A percentile compares a stretch with the other conserved stretches of the same genome.
These are phyloP conservation scores for Scedosporium minutisporum DNA, from an alignment of 2,329 filamentous ascomycete species.

Conservation along the genomic window DNA sequence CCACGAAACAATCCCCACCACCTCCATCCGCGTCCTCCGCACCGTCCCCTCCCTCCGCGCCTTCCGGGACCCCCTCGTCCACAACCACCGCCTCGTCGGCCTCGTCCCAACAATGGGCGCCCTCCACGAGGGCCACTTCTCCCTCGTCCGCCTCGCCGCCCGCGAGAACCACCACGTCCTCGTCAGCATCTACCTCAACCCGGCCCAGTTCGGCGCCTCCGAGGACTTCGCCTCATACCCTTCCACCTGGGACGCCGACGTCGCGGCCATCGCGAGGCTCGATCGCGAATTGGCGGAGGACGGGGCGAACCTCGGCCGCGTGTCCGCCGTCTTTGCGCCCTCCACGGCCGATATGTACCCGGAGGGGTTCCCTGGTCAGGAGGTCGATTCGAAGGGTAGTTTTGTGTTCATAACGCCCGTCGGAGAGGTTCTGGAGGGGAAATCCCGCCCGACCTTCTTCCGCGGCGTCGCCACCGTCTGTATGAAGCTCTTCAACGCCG, in stretches of 20 bases:
- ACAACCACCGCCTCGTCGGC: constrained; percentile 63
- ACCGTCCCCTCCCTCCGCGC: constrained; percentile 61
- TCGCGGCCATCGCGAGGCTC: constrained; percentile 54
- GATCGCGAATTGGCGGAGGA: constrained; percentile 63
- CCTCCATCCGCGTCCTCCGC: constrained; percentile 63
- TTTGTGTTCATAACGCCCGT: constrained; percentile 90
- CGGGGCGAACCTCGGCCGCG: constrained; percentile 51
- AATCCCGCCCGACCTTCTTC: constrained; percentile 86
- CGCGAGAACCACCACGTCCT: constrained; percentile 77
- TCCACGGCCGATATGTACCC: constrained; percentile 82
- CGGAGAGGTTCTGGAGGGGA: constrained; percentile 71
- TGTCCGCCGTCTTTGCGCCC: constrained; percentile 80
- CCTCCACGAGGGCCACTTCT: constrained; percentile 83
- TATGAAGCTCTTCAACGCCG: constrained; percentile 58
- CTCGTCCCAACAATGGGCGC: constrained; percentile 97
- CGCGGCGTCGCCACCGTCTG: constrained; percentile 92
- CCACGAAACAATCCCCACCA: constrained; percentile 41
- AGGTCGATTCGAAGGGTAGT: constrained; percentile 67
- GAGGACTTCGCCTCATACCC: constrained; percentile 89
- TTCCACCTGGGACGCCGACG: constrained; percentile 75
- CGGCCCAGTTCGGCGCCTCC: constrained; percentile 82
- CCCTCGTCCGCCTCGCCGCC: constrained; percentile 75
- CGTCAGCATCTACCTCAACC: constrained; percentile 91
- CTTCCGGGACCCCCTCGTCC: constrained; percentile 57
- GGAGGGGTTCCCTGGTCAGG: constrained; percentile 61